phyloP scores from a whole-genome alignment of 495 filamentous ascomycete species.

The Penicillium canariense region DNA sequence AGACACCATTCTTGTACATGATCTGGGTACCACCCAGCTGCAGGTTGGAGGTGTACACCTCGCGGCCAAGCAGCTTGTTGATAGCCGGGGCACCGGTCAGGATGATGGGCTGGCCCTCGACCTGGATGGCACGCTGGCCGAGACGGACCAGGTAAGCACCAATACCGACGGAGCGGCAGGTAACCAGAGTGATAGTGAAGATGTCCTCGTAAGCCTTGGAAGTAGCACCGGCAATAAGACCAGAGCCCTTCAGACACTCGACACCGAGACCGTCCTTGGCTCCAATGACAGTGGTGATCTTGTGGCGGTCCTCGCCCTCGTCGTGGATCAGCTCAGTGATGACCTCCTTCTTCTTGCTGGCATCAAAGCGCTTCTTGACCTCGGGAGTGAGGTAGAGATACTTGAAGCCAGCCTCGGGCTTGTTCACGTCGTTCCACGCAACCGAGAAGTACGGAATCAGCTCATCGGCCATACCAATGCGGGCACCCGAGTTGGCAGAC shows the following conservation, averaged over 20 bases:
- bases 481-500: conserved; percentile 98
- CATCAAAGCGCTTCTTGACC: conserved; percentile 84
- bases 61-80: conserved; percentile 96
- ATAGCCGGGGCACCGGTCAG: conserved; percentile 95
- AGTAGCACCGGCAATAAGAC: conserved; percentile 96
- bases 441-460: conserved; percentile 95
- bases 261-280: conserved; percentile 95
- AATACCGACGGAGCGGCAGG: conserved; percentile 96
- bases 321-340: conserved; percentile 84
- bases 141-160: conserved; percentile 98
- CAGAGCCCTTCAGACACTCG: conserved; percentile 94
- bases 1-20: conserved; percentile 99
- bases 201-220: conserved; percentile 98
- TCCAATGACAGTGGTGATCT: conserved; percentile 92
- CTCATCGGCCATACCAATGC: conserved; percentile 95
- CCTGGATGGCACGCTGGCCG: conserved; percentile 96
- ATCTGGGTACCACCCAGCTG: conserved; percentile 99
- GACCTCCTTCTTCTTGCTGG: conserved; percentile 74
- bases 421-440: conserved; percentile 85
- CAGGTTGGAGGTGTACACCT: conserved; percentile 98
- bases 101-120: conserved; percentile 98
- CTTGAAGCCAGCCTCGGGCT: conserved; percentile 91
- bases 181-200: conserved; percentile 97
- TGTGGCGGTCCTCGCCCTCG: conserved; percentile 86
- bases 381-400: conserved; percentile 95